Base-by-base conservation (phyloP, 2,329 filamentous ascomycete genomes). In the Aspergillus melleus region DNA sequence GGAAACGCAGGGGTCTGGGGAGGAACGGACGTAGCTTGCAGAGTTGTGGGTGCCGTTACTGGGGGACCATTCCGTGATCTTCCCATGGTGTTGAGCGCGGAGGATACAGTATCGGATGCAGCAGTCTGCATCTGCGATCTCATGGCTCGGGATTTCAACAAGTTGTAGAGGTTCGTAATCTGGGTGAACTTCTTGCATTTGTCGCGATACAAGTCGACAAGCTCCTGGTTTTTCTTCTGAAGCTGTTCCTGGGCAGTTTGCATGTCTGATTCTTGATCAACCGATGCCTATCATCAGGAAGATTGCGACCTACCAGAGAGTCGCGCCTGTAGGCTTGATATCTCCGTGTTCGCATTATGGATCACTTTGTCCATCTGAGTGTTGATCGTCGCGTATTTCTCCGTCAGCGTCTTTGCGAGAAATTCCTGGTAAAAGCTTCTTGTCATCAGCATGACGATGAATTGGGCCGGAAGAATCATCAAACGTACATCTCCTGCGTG, bases 361-460 rank as follows among this genome's bases (percentile, higher is more conserved):
- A 92, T 84, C 1, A 90, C 80, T 66, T 89, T 89, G 66, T 95
- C 89, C 70, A 92, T 83, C 49, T 90, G 84, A 12, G 82, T 76
- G 64, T 81, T 89, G 16, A 95, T 77, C 2, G 74, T 79, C 1
- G 82, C 78, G 71, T 90, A 92, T 72, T 90, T 93, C 11, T 92
- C 89, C 0, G 85, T 86, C 62, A 96, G 77, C 10, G 83, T 87
- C 68, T 88, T 92, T 49, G 86, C 87, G 1, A 91, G 77, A 66
- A 89, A 87, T 66, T 92, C 88, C 71, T 96, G 90, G 68, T 93
- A 96, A 55, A 88, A 84, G 60, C 88, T 91, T 61, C 53, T 39
- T 26, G 42, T 24, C 32, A 49, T 61, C 69, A 68, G 39, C 29
- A 52, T 19, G 14, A 1, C 1, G 36, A 49, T 20, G 12, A 5